A percentile compares a stretch with the other conserved stretches of the same genome.
phyloP scores from a whole-genome alignment of 2,329 filamentous ascomycete genomes.

The Botrytis sinoallii region DNA sequence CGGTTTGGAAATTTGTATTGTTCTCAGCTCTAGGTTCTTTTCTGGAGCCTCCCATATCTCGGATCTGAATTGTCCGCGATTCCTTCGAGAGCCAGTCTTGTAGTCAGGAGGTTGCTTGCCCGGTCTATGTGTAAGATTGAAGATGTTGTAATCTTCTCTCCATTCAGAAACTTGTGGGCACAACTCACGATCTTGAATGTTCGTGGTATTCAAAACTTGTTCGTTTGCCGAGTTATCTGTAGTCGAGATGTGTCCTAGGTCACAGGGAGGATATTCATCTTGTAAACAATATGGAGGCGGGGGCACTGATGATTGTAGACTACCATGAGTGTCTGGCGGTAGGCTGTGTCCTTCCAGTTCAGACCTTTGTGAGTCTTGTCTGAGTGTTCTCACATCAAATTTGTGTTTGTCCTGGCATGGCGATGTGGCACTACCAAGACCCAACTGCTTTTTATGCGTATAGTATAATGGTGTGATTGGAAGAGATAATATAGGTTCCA shows the following conservation, averaged over 20 bases:
- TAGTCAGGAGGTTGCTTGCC: neutral
- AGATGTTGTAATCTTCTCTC: neutral
- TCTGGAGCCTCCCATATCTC: neutral
- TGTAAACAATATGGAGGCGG: neutral
- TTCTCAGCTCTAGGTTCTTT: neutral
- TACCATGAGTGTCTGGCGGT: neutral
- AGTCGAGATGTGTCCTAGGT: neutral
- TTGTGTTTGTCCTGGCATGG: neutral
- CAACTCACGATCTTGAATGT: no score
- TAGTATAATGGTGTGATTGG: neutral
- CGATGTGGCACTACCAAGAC: neutral
- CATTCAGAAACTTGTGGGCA: neutral
- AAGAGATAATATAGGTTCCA: neutral
- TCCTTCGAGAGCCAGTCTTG: neutral
- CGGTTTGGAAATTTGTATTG: neutral
- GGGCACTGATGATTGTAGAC: neutral
- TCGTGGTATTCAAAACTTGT: no score
- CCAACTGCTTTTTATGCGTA: neutral
- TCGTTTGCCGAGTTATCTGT: neutral
- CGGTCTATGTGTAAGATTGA: neutral
- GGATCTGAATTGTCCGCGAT: neutral
- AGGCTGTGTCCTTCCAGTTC: neutral
- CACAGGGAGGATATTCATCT: neutral
- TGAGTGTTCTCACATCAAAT: conserved; percentile 4
- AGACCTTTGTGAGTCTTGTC: neutral